Percentiles rank a stretch among this genome's conserved stretches.
These are phyloP conservation scores for Psilocybe subaeruginosa DNA, from an alignment of 768 basidiomycete species.

Conservation along the genomic window DNA sequence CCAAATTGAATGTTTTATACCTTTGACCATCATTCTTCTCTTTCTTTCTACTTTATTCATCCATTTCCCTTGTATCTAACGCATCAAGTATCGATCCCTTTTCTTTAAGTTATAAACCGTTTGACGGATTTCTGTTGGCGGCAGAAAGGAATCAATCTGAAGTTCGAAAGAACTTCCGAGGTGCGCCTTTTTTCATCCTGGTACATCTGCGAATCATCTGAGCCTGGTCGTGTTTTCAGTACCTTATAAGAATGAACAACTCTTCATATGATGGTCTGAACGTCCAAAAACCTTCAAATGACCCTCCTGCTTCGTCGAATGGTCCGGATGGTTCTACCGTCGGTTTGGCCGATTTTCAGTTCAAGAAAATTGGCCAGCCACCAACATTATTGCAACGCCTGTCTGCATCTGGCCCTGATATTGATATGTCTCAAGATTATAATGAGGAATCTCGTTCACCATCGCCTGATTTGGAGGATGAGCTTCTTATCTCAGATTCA, in stretches of 20 bases:
- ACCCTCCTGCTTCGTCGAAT: background rate
- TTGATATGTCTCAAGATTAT: background rate
- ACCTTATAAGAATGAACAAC: background rate
- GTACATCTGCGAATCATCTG: background rate
- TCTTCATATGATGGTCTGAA: background rate
- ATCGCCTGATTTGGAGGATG: slow-evolving; percentile 4
- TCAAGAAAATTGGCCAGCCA: slow-evolving; percentile 55
- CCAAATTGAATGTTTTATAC: background rate
- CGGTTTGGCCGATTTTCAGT: slow-evolving; percentile 47
- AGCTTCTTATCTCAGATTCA: slow-evolving; percentile 3
- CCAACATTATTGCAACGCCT: slow-evolving; percentile 57
- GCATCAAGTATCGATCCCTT: background rate
- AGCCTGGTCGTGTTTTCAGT: background rate
- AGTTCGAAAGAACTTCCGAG: background rate
- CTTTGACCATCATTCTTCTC: background rate
- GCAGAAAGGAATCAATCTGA: background rate
- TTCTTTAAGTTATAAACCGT: background rate
- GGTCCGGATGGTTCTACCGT: slow-evolving; percentile 19
- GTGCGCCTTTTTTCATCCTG: background rate
- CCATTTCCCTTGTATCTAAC: background rate
- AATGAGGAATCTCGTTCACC: slow-evolving; percentile 6
- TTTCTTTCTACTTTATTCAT: background rate
- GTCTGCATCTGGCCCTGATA: slow-evolving; percentile 33
- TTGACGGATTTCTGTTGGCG: background rate
- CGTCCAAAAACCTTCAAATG: background rate